A percentile compares a stretch with the other conserved stretches of the same genome.
These are phyloP conservation scores for Exidia glandulosa DNA, from an alignment of 768 basidiomycete genomes.

Conservation along the genomic window DNA sequence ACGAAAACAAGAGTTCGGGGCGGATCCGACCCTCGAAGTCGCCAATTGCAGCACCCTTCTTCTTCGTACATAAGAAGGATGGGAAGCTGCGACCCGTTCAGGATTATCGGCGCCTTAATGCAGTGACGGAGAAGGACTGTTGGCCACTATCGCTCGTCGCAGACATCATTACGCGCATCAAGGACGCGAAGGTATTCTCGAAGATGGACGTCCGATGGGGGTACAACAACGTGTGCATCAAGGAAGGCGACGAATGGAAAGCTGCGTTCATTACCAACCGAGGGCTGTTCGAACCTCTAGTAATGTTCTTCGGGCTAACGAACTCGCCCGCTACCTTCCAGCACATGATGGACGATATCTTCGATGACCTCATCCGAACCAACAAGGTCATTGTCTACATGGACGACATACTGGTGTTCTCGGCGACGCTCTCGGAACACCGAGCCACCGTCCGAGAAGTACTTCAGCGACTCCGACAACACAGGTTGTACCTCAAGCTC, in stretches of 20 bases:
- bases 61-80: constrained; percentile 14
- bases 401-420: constrained; percentile 23
- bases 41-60: no score
- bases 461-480: constrained; percentile 15
- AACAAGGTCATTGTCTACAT: constrained; percentile 20
- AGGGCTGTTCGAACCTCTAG: constrained; percentile 29
- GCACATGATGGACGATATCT: constrained; percentile 20
- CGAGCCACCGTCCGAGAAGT: constrained; percentile 13
- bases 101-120: constrained; percentile 16
- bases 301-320: constrained; percentile 28
- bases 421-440: constrained; percentile 2
- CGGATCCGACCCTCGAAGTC: no score
- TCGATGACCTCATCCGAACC: constrained; percentile 18
- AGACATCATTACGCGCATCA: constrained; percentile 14
- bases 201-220: constrained; percentile 21
- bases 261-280: constrained; percentile 26
- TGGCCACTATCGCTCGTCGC: constrained; percentile 24
- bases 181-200: constrained; percentile 14
- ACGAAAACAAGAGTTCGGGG: no score
- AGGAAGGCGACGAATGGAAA: constrained; percentile 32
- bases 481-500: constrained; percentile 22
- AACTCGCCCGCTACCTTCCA: constrained; percentile 30
- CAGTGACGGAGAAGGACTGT: constrained; percentile 22
- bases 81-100: constrained; percentile 13
- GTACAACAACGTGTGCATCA: constrained; percentile 25